Percentiles rank a stretch among this genome's conserved stretches.
phyloP scores from a whole-genome alignment of 2,329 filamentous ascomycete genomes.

The Fusarium penzigii region DNA sequence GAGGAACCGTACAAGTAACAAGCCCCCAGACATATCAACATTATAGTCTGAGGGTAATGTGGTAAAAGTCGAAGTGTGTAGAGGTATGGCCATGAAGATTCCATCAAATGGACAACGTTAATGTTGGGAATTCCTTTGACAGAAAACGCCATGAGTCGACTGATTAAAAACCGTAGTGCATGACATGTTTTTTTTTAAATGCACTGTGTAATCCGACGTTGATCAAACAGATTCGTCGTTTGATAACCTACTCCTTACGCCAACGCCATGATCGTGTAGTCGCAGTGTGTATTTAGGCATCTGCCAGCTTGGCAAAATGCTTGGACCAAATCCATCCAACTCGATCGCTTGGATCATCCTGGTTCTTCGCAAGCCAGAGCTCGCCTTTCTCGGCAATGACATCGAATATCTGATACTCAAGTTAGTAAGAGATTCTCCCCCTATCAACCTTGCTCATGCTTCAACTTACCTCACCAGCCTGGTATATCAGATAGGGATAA shows the following conservation, averaged over 20 bases:
- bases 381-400: conserved; percentile 96
- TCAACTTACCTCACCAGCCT: conserved; percentile 76
- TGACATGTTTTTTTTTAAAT: conserved; percentile 21
- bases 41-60: conserved; percentile 5
- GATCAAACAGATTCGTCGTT: conserved; percentile 13
- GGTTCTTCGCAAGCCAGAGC: conserved; percentile 95
- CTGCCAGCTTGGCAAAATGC: conserved; percentile 77
- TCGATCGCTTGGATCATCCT: conserved; percentile 77
- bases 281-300: conserved; percentile 38
- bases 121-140: conserved; percentile 14
- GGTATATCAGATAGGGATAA: conserved; percentile 94
- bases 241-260: conserved; percentile 13
- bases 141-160: conserved; percentile 25
- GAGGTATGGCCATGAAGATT: conserved; percentile 14
- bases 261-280: conserved; percentile 7
- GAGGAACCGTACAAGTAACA: conserved; percentile 12
- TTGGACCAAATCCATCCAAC: conserved; percentile 99
- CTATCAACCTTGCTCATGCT: no score
- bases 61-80: conserved; percentile 16
- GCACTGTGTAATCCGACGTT: conserved; percentile 21
- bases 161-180: conserved; percentile 24
- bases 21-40: conserved; percentile 11
- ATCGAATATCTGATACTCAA: conserved; percentile 67
- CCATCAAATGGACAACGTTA: neutral
- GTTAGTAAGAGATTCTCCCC: conserved; percentile 1